Percentiles rank a stretch among this genome's conserved stretches.
These are phyloP conservation scores for Alternaria conjuncta DNA, from an alignment of 2,329 filamentous ascomycete genomes.

Conservation along the genomic window DNA sequence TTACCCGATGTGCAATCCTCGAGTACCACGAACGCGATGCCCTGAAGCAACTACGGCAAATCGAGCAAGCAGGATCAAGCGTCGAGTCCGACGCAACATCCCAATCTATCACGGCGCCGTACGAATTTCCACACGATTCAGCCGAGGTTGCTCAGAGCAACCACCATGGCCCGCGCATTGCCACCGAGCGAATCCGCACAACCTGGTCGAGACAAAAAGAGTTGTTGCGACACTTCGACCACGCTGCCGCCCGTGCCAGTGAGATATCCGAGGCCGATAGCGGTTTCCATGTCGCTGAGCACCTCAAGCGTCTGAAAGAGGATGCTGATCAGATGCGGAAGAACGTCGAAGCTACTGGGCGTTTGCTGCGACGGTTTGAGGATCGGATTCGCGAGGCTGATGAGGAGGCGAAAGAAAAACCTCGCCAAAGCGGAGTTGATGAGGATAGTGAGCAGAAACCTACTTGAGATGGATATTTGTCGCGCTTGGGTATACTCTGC, in stretches of 20 bases:
- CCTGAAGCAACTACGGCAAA: slow-evolving; percentile 22
- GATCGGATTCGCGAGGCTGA: slow-evolving; percentile 17
- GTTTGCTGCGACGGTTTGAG: slow-evolving; percentile 24
- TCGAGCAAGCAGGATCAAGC: slow-evolving; percentile 1
- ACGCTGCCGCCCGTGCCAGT: slow-evolving; percentile 3
- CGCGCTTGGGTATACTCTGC: not conserved
- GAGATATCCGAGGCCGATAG: slow-evolving; percentile 4
- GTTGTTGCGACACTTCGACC: slow-evolving; percentile 1
- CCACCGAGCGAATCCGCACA: slow-evolving; percentile 9
- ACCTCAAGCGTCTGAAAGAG: slow-evolving; percentile 2
- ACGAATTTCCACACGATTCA: not conserved
- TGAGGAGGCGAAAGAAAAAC: not conserved
- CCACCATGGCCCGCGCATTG: slow-evolving; percentile 1
- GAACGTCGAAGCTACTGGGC: slow-evolving; percentile 21
- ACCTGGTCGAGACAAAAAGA: slow-evolving; percentile 16
- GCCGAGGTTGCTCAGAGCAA: not conserved
- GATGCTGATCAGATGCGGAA: slow-evolving; percentile 4
- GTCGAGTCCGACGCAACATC: not conserved
- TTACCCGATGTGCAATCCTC: slow-evolving; percentile 15
- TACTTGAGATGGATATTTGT: not conserved
- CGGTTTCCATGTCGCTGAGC: not conserved
- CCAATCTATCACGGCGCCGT: not conserved
- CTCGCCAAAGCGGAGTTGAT: not conserved
- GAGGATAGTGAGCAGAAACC: not conserved
- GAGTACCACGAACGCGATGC: slow-evolving; percentile 22